Evolutionary conservation across 2,329 filamentous ascomycete genomes (phyloP).

Genomic region (Sclerotinia spermophila): DNA sequence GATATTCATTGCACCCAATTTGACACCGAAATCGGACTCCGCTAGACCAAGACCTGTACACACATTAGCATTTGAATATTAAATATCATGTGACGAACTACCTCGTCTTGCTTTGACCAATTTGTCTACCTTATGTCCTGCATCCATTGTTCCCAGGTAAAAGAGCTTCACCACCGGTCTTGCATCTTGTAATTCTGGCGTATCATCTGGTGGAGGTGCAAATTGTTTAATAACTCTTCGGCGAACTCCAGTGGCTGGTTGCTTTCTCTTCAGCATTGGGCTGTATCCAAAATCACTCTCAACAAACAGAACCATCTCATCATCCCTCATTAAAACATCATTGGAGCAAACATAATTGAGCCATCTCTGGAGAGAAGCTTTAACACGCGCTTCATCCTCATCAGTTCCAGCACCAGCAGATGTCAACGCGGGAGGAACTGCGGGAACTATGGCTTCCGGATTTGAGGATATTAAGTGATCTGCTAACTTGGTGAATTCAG

Average conservation of each 20-base stretch:
- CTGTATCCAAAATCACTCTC: conserved; percentile 99
- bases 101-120: conserved; percentile 89
- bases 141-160: conserved; percentile 92
- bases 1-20: conserved; percentile 78
- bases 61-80: conserved; percentile 35
- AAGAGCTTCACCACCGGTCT: conserved; percentile 92
- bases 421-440: conserved; percentile 90
- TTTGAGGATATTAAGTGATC: conserved; percentile 97
- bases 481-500: conserved; percentile 93
- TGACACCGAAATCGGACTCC: conserved; percentile 90
- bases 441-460: conserved; percentile 89
- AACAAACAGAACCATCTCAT: conserved; percentile 98
- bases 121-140: conserved; percentile 93
- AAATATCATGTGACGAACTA: conserved; percentile 43
- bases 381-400: conserved; percentile 87
- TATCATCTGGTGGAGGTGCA: conserved; percentile 94
- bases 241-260: conserved; percentile 91
- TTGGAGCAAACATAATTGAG: conserved; percentile 90
- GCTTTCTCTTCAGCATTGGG: conserved; percentile 90
- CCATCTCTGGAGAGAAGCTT: conserved; percentile 88
- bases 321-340: conserved; percentile 88
- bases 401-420: conserved; percentile 94
- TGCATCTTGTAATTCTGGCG: conserved; percentile 85
- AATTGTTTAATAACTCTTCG: conserved; percentile 98
- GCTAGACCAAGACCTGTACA: conserved; percentile 78